phyloP scores from a whole-genome alignment of 2,329 filamentous ascomycete species.

The Verticillium tricorpus region DNA sequence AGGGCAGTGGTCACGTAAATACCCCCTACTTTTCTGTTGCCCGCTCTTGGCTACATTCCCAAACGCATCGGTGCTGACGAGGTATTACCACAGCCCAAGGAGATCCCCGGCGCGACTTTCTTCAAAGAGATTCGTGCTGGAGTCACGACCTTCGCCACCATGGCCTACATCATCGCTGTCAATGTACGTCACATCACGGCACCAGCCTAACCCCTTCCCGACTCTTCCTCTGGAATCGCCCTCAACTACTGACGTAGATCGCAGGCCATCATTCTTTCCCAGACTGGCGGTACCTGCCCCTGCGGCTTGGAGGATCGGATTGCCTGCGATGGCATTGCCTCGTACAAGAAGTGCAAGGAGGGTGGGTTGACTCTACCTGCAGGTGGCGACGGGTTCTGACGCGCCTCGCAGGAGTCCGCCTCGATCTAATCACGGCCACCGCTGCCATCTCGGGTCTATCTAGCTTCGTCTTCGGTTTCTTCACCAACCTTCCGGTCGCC shows the following conservation, averaged over 20 bases:
- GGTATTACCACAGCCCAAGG: conserved; percentile 47
- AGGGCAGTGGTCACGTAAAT: conserved; percentile 64
- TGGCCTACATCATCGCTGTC: conserved; percentile 81
- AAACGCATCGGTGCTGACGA: not conserved
- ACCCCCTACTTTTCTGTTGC: not conserved
- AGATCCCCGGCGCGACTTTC: conserved; percentile 65
- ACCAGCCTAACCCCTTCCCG: not conserved
- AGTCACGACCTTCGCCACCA: conserved; percentile 73
- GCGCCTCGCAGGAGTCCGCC: conserved; percentile 50
- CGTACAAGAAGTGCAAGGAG: conserved; percentile 42
- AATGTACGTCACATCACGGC: conserved; percentile 41
- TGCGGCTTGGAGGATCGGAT: conserved; percentile 45
- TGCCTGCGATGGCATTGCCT: conserved; percentile 43
- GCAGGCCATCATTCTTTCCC: conserved; percentile 66
- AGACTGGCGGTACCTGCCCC: conserved; percentile 72
- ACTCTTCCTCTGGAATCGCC: not conserved
- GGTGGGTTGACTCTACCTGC: conserved; percentile 21
- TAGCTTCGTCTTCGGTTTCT: conserved; percentile 71
- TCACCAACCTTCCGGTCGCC: conserved; percentile 77
- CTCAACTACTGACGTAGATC: not conserved
- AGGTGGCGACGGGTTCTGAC: not conserved
- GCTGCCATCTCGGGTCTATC: conserved; percentile 74
- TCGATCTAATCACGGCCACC: conserved; percentile 78
- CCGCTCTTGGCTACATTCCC: not conserved
- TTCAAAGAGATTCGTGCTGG: conserved; percentile 76